Percentiles rank a stretch among this genome's conserved stretches.
Conservation (phyloP, 2,329 filamentous ascomycete genomes). For the Aspergillus niger region DNA sequence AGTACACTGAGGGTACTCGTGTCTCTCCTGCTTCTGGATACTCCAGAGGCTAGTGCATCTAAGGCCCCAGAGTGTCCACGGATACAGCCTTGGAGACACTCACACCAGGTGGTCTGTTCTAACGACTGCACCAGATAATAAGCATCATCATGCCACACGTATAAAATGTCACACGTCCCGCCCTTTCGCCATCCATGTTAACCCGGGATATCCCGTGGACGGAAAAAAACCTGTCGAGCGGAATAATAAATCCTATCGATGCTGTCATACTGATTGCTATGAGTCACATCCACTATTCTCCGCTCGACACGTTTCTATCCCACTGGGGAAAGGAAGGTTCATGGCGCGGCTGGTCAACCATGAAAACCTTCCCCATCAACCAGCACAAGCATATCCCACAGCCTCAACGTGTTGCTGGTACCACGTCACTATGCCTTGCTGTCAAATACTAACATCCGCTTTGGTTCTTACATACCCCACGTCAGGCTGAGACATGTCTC, state of each 20-base stretch:
- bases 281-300: neutral
- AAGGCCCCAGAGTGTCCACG: neutral
- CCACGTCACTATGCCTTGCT: neutral
- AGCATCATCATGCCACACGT: neutral
- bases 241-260: neutral
- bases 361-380: neutral
- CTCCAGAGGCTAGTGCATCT: neutral
- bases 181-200: neutral
- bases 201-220: neutral
- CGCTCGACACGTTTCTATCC: neutral
- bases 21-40: neutral
- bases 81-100: neutral
- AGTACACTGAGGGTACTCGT: neutral
- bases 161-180: neutral
- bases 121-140: neutral
- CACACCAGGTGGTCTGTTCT: neutral
- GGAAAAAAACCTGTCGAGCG: too few relatives aligned
- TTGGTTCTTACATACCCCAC: neutral
- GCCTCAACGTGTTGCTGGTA: neutral
- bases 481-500: neutral
- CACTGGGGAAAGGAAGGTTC: neutral
- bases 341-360: neutral
- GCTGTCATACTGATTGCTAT: neutral
- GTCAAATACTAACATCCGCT: neutral
- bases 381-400: neutral